Evolutionary conservation across 2,329 filamentous ascomycete genomes (phyloP).

Genomic region (Colletotrichum kahawae): DNA sequence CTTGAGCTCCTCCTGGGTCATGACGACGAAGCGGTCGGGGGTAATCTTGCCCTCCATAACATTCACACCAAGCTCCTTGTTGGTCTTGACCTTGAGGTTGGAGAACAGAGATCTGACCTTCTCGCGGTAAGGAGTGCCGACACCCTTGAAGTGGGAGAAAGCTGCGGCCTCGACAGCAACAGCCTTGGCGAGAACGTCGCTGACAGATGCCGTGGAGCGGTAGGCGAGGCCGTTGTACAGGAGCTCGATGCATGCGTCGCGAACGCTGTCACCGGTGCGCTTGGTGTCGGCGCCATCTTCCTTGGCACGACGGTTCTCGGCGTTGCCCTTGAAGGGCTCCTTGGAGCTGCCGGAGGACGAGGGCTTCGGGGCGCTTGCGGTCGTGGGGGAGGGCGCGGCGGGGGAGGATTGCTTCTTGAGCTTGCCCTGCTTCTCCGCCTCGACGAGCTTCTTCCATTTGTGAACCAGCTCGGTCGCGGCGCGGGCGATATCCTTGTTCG

Average conservation of each 20-base stretch:
- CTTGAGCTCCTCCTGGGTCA: constrained; percentile 92
- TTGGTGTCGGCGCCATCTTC: constrained; percentile 80
- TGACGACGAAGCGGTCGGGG: constrained; percentile 77
- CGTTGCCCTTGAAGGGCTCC: constrained; percentile 64
- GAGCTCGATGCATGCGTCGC: constrained; percentile 87
- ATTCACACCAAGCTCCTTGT: constrained; percentile 75
- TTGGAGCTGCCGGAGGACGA: constrained; percentile 34
- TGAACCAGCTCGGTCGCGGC: constrained; percentile 82
- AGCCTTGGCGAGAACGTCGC: constrained; percentile 73
- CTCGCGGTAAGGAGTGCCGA: constrained; percentile 77
- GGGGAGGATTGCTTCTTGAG: constrained; percentile 38
- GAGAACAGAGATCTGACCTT: constrained; percentile 94
- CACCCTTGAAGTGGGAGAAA: constrained; percentile 71
- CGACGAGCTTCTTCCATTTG: constrained; percentile 85
- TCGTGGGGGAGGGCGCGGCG: constrained; percentile 59
- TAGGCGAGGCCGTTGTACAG: constrained; percentile 89
- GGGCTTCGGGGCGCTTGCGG: constrained; percentile 49
- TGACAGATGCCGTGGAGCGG: constrained; percentile 72
- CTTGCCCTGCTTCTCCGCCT: constrained; percentile 61
- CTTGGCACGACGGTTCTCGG: constrained; percentile 79
- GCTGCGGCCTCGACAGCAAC: constrained; percentile 86
- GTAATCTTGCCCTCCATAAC: constrained; percentile 78
- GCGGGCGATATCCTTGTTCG: constrained; percentile 80
- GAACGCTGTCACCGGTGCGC: constrained; percentile 73
- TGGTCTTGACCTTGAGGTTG: constrained; percentile 93